A percentile compares a stretch with the other conserved stretches of the same genome.
Evolutionary conservation across 768 basidiomycete species (phyloP).

Genomic region (Mycena vulgaris): DNA sequence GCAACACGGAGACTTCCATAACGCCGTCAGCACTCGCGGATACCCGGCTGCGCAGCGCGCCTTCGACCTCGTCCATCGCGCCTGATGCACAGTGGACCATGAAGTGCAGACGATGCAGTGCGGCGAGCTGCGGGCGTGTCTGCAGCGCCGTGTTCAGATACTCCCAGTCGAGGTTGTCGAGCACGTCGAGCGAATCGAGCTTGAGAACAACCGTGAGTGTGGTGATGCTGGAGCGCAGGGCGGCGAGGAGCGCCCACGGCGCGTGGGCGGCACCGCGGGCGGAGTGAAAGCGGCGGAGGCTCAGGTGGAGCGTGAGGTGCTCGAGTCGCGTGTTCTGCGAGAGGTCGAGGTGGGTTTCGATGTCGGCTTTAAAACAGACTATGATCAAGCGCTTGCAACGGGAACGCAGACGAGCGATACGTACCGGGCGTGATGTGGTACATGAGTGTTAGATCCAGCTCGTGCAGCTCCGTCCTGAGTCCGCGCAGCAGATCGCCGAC

Average conservation of each 20-base stretch:
- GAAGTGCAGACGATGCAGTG: conserved; percentile 18
- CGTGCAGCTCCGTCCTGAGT: conserved; percentile 17
- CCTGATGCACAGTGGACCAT: not conserved
- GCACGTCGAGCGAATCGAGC: conserved; percentile 20
- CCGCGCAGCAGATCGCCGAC: conserved; percentile 1
- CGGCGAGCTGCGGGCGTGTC: not conserved
- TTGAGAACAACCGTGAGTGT: conserved; percentile 30
- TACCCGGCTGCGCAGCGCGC: not conserved
- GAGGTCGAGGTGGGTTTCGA: conserved; percentile 20
- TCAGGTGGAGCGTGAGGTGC: conserved; percentile 24
- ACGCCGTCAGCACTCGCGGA: not conserved
- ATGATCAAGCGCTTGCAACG: not conserved
- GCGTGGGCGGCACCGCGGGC: not conserved
- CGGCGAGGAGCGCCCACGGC: conserved; percentile 23
- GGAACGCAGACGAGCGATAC: not conserved
- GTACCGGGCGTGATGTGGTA: conserved; percentile 25
- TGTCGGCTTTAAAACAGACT: not conserved
- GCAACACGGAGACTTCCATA: not conserved
- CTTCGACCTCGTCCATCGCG: not conserved
- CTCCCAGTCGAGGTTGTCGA: conserved; percentile 48
- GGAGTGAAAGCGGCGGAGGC: conserved; percentile 26
- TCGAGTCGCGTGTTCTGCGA: conserved; percentile 11
- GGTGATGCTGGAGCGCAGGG: not conserved
- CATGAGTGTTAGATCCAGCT: conserved; percentile 18
- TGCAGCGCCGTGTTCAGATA: conserved; percentile 45